Evolutionary conservation across 2,329 filamentous ascomycete genomes (phyloP).

Genomic region (Botryotinia calthae): DNA sequence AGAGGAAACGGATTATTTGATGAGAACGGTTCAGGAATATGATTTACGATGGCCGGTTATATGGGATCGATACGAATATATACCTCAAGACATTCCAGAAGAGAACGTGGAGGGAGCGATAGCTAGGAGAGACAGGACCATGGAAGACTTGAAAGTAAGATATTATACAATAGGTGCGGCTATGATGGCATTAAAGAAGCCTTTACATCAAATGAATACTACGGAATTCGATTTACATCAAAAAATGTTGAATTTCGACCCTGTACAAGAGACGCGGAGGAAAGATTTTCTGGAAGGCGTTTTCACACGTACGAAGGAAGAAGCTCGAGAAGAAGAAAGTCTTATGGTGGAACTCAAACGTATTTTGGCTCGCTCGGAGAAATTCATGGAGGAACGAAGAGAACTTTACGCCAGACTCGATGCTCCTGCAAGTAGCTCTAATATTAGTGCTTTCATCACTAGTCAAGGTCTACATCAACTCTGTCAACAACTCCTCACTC

Average conservation of each 20-base stretch:
- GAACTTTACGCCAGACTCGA: constrained; percentile 87
- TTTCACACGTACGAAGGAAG: constrained; percentile 76
- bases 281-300: constrained; percentile 83
- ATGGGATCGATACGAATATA: constrained; percentile 86
- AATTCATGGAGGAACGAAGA: constrained; percentile 81
- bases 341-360: constrained; percentile 87
- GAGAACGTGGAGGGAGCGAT: background rate
- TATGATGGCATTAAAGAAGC: constrained; percentile 77
- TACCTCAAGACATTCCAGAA: constrained; percentile 39
- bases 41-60: constrained; percentile 90
- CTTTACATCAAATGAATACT: constrained; percentile 81
- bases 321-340: constrained; percentile 88
- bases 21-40: constrained; percentile 71
- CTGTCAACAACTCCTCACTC: constrained; percentile 75
- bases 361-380: constrained; percentile 82
- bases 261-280: constrained; percentile 71
- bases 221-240: constrained; percentile 81
- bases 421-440: constrained; percentile 67
- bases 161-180: constrained; percentile 86
- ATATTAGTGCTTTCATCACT: constrained; percentile 75
- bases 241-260: constrained; percentile 82
- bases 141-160: constrained; percentile 88
- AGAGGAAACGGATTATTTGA: constrained; percentile 90
- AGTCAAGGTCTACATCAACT: constrained; percentile 77
- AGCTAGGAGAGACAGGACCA: constrained; percentile 56